Evolutionary conservation across 176 grass and related monocot genomes (phyloP), one percentile per base, ranked within the genome.

Genomic region (Rhynchospora breviuscula): DNA sequence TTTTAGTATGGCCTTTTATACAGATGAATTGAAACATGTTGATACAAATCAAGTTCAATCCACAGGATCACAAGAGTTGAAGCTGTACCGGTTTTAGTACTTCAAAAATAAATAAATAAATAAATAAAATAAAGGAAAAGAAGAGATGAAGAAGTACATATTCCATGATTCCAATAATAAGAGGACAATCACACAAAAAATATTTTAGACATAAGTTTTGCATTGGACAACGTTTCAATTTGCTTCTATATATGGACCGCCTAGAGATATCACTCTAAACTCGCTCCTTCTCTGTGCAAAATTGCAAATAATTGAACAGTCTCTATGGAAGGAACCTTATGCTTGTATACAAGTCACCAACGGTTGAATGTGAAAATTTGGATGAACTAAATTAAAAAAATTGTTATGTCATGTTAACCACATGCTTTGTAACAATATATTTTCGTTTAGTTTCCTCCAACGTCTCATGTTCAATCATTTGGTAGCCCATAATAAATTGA

Each of bases 281-380:
- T 49, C 54, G 44, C 17, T 26, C 35, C 48, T 45, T 57, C 5
- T 12, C 48, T 19, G 6, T 5, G 33, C 10, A 25, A 29, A 47
- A 29, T 29, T 52, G 35, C 1, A 18, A 40, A 52, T 23, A 15
- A 56, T 54, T 62, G 0, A 11, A 10, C 67, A 57, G 45, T 59
- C 60, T 58, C 13, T 48, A 10, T 6, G 22, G 23, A 44, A 53
- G 7, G 3, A 15, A 58, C 46, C 1, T 62, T 11, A 0, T 12
- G 43, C 6, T 22, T n/a, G 12, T 22, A 52, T 4, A 44, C 45
- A 63, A 51, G 6, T 52, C 12, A 81, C 60, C 59, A 84, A 73
- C 73, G 43, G 43, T 76, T 85, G 82, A 83, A 89, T 21, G 63
- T 89, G 85, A 89, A 87, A 61, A 64, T 86, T 86, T 94, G 84